phyloP scores from a whole-genome alignment of 495 filamentous ascomycete genomes.

The Podospora pseudopauciseta region DNA sequence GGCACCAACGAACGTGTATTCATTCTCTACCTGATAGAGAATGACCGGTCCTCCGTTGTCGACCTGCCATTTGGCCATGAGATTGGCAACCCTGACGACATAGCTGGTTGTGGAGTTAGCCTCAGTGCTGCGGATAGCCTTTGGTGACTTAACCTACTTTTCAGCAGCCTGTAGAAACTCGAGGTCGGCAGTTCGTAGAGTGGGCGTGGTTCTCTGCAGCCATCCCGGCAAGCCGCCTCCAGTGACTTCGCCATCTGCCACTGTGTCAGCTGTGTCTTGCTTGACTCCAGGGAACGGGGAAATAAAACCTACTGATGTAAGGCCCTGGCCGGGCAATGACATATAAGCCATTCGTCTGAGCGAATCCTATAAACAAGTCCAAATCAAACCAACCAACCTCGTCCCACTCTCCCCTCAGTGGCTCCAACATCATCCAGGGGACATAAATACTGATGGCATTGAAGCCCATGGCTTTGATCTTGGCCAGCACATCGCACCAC shows the following conservation, averaged over 20 bases:
- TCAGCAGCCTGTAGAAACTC: slow-evolving; percentile 65
- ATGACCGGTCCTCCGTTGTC: slow-evolving; percentile 77
- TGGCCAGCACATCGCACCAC: slow-evolving; percentile 74
- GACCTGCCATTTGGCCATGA: slow-evolving; percentile 71
- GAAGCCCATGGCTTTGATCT: slow-evolving; percentile 73
- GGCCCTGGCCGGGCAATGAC: slow-evolving; percentile 66
- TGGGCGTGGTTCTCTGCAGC: slow-evolving; percentile 58
- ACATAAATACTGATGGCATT: slow-evolving; percentile 73
- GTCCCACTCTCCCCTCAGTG: slow-evolving; percentile 62
- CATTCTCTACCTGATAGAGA: slow-evolving; percentile 75
- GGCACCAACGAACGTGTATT: slow-evolving; percentile 47
- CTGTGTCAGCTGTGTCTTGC: not conserved
- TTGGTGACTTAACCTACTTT: slow-evolving; percentile 30
- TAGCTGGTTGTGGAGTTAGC: slow-evolving; percentile 32
- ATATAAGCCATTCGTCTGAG: slow-evolving; percentile 65
- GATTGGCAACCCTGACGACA: slow-evolving; percentile 50
- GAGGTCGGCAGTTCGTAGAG: slow-evolving; percentile 55
- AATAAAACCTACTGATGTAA: slow-evolving; percentile 29
- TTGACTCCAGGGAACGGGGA: not conserved
- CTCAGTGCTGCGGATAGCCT: not conserved
- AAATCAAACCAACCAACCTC: slow-evolving; percentile 68
- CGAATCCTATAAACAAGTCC: slow-evolving; percentile 69
- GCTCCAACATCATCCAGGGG: slow-evolving; percentile 78
- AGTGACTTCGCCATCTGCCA: slow-evolving; percentile 60
- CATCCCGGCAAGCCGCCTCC: slow-evolving; percentile 40